A percentile compares a stretch with the other conserved stretches of the same genome.
These are phyloP conservation scores for Vishniacozyma victoriae DNA, from an alignment of 768 basidiomycete species.

Conservation along the genomic window DNA sequence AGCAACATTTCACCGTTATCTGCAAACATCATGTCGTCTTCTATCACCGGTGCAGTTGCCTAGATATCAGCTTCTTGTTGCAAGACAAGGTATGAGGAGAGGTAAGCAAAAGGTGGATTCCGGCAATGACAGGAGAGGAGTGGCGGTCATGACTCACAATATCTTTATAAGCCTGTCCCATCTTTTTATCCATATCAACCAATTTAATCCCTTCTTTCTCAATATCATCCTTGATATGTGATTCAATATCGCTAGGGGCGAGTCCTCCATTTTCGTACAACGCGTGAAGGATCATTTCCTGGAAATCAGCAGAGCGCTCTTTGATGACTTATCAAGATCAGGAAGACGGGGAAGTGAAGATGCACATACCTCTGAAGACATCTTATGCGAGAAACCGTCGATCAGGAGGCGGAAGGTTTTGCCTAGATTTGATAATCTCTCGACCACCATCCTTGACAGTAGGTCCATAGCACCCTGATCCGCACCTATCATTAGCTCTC, in stretches of 20 bases:
- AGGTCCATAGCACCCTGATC: slow-evolving; percentile 73
- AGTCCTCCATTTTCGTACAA: slow-evolving; percentile 83
- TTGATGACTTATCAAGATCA: background rate
- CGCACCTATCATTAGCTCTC: slow-evolving; percentile 53
- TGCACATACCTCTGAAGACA: slow-evolving; percentile 70
- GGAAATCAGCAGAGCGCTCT: background rate
- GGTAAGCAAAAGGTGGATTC: background rate
- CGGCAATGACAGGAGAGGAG: background rate
- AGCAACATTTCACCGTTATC: slow-evolving; percentile 63
- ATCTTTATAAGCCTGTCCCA: slow-evolving; percentile 74
- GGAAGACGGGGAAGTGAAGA: background rate
- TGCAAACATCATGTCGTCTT: slow-evolving; percentile 63
- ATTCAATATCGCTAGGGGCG: slow-evolving; percentile 69
- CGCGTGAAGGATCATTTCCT: slow-evolving; percentile 92
- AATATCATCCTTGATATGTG: slow-evolving; percentile 83
- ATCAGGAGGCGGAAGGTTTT: slow-evolving; percentile 72
- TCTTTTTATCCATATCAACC: slow-evolving; percentile 75
- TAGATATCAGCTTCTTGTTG: slow-evolving; percentile 38
- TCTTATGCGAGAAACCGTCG: slow-evolving; percentile 71
- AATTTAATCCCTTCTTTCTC: slow-evolving; percentile 72
- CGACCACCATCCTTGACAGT: slow-evolving; percentile 66
- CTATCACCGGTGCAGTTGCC: slow-evolving; percentile 54
- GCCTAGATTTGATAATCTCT: slow-evolving; percentile 80
- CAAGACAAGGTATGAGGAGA: no score
- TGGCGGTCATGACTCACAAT: slow-evolving; percentile 52